Evolutionary conservation across 495 filamentous ascomycete genomes (phyloP), one percentile per base, ranked within the genome.

Genomic region (Penicillium desertorum): DNA sequence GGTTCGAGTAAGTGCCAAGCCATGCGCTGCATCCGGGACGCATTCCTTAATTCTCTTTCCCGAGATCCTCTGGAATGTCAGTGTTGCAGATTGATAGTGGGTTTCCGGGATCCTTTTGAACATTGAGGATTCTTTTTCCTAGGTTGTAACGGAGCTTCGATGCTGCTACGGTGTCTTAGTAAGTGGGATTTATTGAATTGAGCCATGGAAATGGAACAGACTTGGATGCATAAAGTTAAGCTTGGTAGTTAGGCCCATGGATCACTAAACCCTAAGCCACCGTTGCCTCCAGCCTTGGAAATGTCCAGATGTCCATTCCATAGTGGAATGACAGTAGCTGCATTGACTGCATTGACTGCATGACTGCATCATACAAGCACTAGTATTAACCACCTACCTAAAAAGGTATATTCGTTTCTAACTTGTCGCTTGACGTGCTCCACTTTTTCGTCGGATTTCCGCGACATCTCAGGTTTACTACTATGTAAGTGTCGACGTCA

Each of bases 351-450:
- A 32, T 32, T 4, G 8, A 11, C 30, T 32, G 10, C 30, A 34
- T 34, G 30, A 34, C 30, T 34, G 30, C 30, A 12, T 34, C 9
- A 10, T 30, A 30, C 8, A 10, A 4, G 11, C 11, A 34, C 11
- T 34, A 34, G 30, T 34, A 34, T 10, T 34, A 34, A 34, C 10
- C 30, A 34, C 30, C 30, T 34, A 34, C 30, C 30, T 34, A 34
- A 34, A 34, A 12, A 14, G 30, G 30, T 14, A 34, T 34, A 14
- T 34, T 34, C 30, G 10, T 34, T 34, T 34, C 30, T 34, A 14
- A 34, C 25, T 12, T 49, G 46, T 50, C 45, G 39, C 45, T 63
- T 62, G 63, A 66, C 60, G 51, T 36, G 14, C 41, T 43, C 49
- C 51, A 48, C 44, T 58, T 61, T 34, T 34, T 12, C 5, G 30